A percentile compares a stretch with the other conserved stretches of the same genome.
phyloP scores from a whole-genome alignment of 257 asterid genomes.

The Coffea canephora region DNA sequence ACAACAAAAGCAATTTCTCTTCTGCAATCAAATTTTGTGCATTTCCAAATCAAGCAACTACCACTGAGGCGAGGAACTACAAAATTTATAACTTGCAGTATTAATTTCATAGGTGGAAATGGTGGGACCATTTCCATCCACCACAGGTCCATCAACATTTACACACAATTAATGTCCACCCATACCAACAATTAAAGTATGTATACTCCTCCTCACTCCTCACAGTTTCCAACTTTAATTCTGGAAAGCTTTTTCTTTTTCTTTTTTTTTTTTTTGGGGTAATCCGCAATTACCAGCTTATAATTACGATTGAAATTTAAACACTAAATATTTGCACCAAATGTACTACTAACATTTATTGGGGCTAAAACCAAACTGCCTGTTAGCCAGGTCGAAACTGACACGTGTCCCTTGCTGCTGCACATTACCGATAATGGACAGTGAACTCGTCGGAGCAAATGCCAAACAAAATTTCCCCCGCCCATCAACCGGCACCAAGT shows the following conservation, averaged over 20 bases:
- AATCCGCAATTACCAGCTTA: no score
- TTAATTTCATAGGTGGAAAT: neutral
- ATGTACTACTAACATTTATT: slow-evolving; percentile 51
- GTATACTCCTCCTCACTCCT: no score
- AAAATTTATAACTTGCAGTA: neutral
- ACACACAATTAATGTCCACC: neutral
- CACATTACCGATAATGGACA: slow-evolving; percentile 72
- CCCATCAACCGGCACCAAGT: slow-evolving; percentile 58
- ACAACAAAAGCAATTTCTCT: no score
- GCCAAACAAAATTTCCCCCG: slow-evolving; percentile 68
- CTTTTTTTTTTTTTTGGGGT: no score
- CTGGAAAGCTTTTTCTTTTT: no score
- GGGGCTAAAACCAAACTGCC: slow-evolving; percentile 56
- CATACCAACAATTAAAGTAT: no score
- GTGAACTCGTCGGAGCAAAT: slow-evolving; percentile 57
- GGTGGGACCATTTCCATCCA: neutral
- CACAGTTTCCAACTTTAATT: neutral
- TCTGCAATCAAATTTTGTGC: no score
- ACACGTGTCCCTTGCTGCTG: slow-evolving; percentile 97
- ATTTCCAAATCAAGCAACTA: no score
- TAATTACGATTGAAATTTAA: no score
- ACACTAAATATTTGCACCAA: no score
- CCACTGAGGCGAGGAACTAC: no score
- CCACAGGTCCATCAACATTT: neutral
- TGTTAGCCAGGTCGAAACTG: slow-evolving; percentile 54